Evolutionary conservation across 2,329 filamentous ascomycete species (phyloP).

Genomic region (Aspergillus sp.): DNA sequence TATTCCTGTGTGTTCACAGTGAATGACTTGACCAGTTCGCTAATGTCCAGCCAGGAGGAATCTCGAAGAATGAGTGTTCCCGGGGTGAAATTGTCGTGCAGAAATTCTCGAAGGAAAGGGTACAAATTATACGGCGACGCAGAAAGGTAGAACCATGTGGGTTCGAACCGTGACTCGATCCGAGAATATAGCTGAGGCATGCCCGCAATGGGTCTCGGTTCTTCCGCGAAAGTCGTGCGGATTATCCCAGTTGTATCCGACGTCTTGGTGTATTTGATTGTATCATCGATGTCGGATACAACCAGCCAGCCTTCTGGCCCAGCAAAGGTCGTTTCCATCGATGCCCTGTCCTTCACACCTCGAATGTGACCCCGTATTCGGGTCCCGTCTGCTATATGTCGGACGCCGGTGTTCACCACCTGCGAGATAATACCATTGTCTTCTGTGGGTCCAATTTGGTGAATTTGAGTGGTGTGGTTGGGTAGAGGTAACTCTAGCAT

Average conservation of each 20-base stretch:
- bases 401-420: constrained; percentile 52
- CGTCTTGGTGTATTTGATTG: constrained; percentile 88
- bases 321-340: constrained; percentile 72
- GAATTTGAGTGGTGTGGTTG: constrained; percentile 34
- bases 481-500: constrained; percentile 62
- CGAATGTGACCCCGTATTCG: constrained; percentile 40
- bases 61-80: constrained; percentile 85
- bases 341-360: constrained; percentile 40
- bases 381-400: constrained; percentile 48
- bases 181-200: constrained; percentile 83
- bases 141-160: constrained; percentile 89
- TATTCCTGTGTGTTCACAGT: constrained; percentile 81
- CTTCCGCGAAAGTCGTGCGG: constrained; percentile 76
- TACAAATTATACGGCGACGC: constrained; percentile 95
- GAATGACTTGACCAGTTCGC: constrained; percentile 74
- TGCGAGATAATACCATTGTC: constrained; percentile 71
- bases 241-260: constrained; percentile 78
- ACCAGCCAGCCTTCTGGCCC: constrained; percentile 78
- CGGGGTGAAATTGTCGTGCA: constrained; percentile 67
- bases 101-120: constrained; percentile 76
- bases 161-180: constrained; percentile 58
- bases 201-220: constrained; percentile 67
- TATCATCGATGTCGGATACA: constrained; percentile 90
- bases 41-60: constrained; percentile 79
- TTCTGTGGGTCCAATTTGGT: constrained; percentile 68